phyloP scores from a whole-genome alignment of 768 basidiomycete genomes.

The Amyloporia xantha region DNA sequence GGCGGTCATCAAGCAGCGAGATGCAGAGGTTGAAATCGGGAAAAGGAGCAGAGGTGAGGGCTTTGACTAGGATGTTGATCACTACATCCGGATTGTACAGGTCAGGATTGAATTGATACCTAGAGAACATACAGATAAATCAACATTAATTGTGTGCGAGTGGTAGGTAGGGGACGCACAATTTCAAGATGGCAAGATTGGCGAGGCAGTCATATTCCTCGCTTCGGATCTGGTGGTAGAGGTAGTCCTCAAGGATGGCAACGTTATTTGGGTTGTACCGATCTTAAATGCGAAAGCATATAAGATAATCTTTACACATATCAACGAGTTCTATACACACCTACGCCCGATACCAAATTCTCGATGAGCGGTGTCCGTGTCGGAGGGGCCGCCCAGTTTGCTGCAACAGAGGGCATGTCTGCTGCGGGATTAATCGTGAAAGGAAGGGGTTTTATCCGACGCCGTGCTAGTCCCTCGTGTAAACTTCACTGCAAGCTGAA shows the following conservation, averaged over 20 bases:
- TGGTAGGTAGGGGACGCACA: conserved; percentile 53
- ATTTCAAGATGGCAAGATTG: conserved; percentile 89
- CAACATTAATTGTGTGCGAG: conserved; percentile 1
- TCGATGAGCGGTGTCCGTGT: conserved; percentile 85
- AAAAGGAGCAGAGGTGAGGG: conserved; percentile 75
- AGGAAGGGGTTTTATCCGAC: no score
- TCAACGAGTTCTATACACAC: conserved; percentile 52
- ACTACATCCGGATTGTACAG: conserved; percentile 91
- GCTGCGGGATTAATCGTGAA: no score
- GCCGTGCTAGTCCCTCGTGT: no score
- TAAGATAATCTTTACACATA: background rate
- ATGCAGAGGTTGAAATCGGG: conserved; percentile 95
- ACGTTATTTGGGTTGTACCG: conserved; percentile 97
- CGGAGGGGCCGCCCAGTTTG: conserved; percentile 67
- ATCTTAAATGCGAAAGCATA: conserved; percentile 48
- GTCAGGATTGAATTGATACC: conserved; percentile 95
- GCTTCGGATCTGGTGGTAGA: conserved; percentile 87
- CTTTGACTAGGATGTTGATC: conserved; percentile 90
- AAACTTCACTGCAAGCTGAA: no score
- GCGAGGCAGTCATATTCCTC: conserved; percentile 93
- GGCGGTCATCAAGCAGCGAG: conserved; percentile 80
- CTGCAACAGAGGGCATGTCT: conserved; percentile 41
- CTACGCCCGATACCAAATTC: conserved; percentile 85
- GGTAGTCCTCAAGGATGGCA: conserved; percentile 90
- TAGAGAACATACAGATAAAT: conserved; percentile 29